Evolutionary conservation across 768 basidiomycete genomes (phyloP).

Genomic region (Phlegmacium glaucopus): DNA sequence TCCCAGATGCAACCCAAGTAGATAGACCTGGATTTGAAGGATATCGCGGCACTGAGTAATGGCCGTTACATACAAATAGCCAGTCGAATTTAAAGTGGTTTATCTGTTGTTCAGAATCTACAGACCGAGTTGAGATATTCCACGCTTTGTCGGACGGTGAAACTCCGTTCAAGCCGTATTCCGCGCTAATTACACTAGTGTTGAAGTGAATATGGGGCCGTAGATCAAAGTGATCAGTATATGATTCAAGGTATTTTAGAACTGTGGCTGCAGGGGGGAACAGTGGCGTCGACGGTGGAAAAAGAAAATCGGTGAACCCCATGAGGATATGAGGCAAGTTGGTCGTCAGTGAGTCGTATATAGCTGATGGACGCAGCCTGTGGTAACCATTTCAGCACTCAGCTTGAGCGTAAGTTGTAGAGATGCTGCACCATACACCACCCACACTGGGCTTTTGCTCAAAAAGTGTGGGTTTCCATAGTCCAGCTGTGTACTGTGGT

Average conservation of each 20-base stretch:
- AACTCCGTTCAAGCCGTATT: conserved; percentile 48
- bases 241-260: conserved; percentile 65
- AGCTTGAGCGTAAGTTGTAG: too few species aligned
- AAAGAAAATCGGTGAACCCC: conserved; percentile 60
- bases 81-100: conserved; percentile 49
- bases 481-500: conserved; percentile 47
- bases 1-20: conserved; percentile 49
- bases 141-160: not conserved
- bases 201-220: conserved; percentile 58
- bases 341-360: conserved; percentile 81
- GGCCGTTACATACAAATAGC: conserved; percentile 76
- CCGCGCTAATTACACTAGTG: conserved; percentile 48
- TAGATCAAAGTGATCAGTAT: conserved; percentile 60
- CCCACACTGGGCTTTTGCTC: conserved; percentile 68
- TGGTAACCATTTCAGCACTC: conserved; percentile 35
- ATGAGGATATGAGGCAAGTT: conserved; percentile 80
- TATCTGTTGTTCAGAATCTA: not conserved
- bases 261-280: conserved; percentile 64
- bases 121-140: not conserved
- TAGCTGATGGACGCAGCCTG: conserved; percentile 49
- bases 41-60: conserved; percentile 62
- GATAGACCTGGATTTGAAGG: conserved; percentile 59
- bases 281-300: conserved; percentile 69
- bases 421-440: conserved; percentile 61
- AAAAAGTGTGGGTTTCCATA: conserved; percentile 63